These are phyloP conservation scores for Cyclotella cryptica DNA, from an alignment of 108 stramenopile species.

Conservation along the genomic window DNA sequence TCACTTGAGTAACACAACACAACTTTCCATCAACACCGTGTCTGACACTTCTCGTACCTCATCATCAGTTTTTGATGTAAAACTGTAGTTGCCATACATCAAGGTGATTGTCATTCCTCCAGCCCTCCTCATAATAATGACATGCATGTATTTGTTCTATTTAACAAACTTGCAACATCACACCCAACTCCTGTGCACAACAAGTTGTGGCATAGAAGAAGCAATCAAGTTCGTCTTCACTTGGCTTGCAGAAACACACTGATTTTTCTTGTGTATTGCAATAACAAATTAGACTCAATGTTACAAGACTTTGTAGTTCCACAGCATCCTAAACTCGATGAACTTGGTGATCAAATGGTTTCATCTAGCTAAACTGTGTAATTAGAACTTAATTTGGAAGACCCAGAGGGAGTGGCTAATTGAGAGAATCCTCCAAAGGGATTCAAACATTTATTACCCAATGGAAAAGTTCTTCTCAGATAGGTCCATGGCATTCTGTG, in stretches of 20 bases:
- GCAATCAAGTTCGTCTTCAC: too few species aligned
- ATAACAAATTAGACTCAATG: slow-evolving; percentile 8
- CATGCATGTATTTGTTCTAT: too few species aligned
- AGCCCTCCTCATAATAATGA: too few species aligned
- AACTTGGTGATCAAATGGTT: slow-evolving; percentile 78
- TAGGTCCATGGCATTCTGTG: slow-evolving; percentile 91
- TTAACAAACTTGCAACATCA: too few species aligned
- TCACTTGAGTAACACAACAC: too few species aligned
- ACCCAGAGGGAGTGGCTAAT: slow-evolving; percentile 72
- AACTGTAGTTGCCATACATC: too few species aligned
- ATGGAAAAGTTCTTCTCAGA: slow-evolving; percentile 80
- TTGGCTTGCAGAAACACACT: not conserved
- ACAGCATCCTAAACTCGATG: slow-evolving; percentile 82
- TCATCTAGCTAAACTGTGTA: slow-evolving; percentile 83
- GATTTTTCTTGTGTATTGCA: not conserved
- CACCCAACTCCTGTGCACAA: too few species aligned
- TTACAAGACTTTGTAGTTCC: slow-evolving; percentile 77
- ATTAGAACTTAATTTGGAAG: slow-evolving; percentile 89
- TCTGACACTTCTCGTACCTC: too few species aligned
- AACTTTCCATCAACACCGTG: too few species aligned
- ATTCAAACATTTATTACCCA: slow-evolving; percentile 84
- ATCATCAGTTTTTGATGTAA: too few species aligned
- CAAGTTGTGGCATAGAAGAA: too few species aligned
- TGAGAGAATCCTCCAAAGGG: slow-evolving; percentile 79
- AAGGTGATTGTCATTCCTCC: too few species aligned